Evolutionary conservation across 2,329 filamentous ascomycete genomes (phyloP).

Genomic region (Xylariaceae sp.): DNA sequence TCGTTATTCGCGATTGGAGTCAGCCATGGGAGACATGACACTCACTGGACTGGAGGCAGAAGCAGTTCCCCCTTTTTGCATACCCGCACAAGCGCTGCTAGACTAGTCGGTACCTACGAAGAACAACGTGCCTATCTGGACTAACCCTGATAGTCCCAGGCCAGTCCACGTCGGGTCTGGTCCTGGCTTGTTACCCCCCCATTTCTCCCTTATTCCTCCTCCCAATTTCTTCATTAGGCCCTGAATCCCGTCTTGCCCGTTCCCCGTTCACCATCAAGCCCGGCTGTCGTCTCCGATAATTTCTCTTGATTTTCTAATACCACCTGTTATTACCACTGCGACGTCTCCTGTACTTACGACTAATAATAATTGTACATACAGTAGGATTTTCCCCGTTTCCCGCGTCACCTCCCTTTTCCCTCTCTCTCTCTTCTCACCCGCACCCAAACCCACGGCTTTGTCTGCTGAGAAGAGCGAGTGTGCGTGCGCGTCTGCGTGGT

Average conservation of each 20-base stretch:
- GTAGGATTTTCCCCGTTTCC: conserved; percentile 36
- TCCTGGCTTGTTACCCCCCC: conserved; percentile 10
- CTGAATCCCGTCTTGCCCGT: conserved; percentile 26
- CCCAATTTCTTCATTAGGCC: conserved; percentile 19
- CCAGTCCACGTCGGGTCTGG: conserved; percentile 11
- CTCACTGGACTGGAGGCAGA: too few species aligned
- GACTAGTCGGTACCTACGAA: background rate
- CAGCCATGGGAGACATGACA: too few species aligned
- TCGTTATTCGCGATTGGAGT: too few species aligned
- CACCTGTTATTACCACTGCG: conserved; percentile 32
- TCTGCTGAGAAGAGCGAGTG: conserved; percentile 25
- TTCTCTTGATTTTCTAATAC: conserved; percentile 41
- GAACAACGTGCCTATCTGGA: too few species aligned
- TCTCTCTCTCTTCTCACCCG: conserved; percentile 30
- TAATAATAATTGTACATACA: conserved; percentile 25
- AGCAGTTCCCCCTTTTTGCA: too few species aligned
- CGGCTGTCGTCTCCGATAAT: conserved; percentile 40
- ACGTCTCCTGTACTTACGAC: conserved; percentile 28
- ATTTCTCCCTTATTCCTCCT: conserved; percentile 18
- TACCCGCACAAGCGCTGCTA: too few species aligned
- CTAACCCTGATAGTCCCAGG: conserved; percentile 6
- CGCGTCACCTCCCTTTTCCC: conserved; percentile 37
- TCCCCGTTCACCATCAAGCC: conserved; percentile 29
- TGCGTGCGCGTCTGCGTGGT: conserved; percentile 38
- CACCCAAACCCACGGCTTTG: conserved; percentile 27